Conservation (phyloP, 768 basidiomycete genomes). For the Suillus clintonianus region DNA sequence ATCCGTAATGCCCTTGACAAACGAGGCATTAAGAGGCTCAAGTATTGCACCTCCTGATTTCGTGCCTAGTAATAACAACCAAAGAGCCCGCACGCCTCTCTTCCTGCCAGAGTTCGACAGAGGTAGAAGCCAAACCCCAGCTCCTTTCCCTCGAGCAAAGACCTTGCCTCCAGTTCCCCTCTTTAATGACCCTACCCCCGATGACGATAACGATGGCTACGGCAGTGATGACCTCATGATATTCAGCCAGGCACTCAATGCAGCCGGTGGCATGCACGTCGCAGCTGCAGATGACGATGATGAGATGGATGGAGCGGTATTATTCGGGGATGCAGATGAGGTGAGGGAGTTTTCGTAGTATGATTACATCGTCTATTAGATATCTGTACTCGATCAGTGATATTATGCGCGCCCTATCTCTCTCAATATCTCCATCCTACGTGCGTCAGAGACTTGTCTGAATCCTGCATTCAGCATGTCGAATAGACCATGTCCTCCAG, state of each 20-base stretch:
- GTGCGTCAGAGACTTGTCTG: slow-evolving; percentile 57
- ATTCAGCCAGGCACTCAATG: slow-evolving; percentile 73
- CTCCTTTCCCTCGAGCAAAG: slow-evolving; percentile 28
- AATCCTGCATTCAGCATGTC: slow-evolving; percentile 84
- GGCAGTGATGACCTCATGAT: slow-evolving; percentile 63
- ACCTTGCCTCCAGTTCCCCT: slow-evolving; percentile 44
- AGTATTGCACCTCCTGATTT: slow-evolving; percentile 37
- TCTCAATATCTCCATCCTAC: slow-evolving; percentile 70
- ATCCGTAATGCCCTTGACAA: slow-evolving; percentile 30
- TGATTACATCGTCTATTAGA: slow-evolving; percentile 13
- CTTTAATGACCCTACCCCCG: slow-evolving; percentile 35
- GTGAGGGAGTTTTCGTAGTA: slow-evolving; percentile 52
- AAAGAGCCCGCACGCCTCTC: slow-evolving; percentile 60
- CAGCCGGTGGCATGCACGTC: slow-evolving; percentile 55
- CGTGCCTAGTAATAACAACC: slow-evolving; percentile 21
- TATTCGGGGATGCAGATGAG: slow-evolving; percentile 87
- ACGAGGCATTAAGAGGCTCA: slow-evolving; percentile 27
- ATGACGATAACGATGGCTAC: slow-evolving; percentile 33
- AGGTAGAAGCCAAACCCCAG: slow-evolving; percentile 41
- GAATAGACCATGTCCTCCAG: slow-evolving; percentile 80
- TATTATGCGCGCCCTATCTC: slow-evolving; percentile 74
- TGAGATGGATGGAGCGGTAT: slow-evolving; percentile 69
- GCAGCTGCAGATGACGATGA: slow-evolving; percentile 73
- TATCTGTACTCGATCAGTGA: slow-evolving; percentile 6
- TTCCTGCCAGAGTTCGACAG: slow-evolving; percentile 69